These are phyloP conservation scores for Byssochlamys sp. DNA, from an alignment of 2,329 filamentous ascomycete species.

Conservation along the genomic window DNA sequence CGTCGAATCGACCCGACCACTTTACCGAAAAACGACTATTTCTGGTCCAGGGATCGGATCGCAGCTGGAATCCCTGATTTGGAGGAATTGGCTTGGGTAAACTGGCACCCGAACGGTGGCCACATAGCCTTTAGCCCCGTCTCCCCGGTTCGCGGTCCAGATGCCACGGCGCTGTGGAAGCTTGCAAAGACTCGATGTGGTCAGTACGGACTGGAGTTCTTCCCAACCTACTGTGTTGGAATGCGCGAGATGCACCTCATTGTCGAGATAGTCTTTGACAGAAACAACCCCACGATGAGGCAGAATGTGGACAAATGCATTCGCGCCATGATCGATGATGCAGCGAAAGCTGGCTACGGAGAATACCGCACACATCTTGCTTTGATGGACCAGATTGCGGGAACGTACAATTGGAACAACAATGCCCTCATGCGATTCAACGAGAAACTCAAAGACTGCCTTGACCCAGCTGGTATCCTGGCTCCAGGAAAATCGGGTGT, in stretches of 20 bases:
- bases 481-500: conserved; percentile 40
- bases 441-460: conserved; percentile 37
- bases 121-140: conserved; percentile 40
- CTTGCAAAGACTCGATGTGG: conserved; percentile 25
- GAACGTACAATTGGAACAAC: conserved; percentile 36
- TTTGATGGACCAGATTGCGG: conserved; percentile 23
- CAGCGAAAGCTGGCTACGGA: conserved; percentile 4
- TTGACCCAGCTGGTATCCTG: conserved; percentile 42
- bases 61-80: conserved; percentile 29
- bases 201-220: conserved; percentile 32
- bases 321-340: conserved; percentile 4
- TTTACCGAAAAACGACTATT: conserved; percentile 22
- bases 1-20: conserved; percentile 28
- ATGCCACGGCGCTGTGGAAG: conserved; percentile 31
- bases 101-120: conserved; percentile 37
- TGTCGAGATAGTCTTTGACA: conserved; percentile 7
- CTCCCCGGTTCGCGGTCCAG: conserved; percentile 34
- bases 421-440: conserved; percentile 36
- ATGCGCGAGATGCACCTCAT: conserved; percentile 37
- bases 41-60: conserved; percentile 20
- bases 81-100: conserved; percentile 34
- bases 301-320: conserved; percentile 4
- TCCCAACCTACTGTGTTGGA: conserved; percentile 33
- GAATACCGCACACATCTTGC: conserved; percentile 6
- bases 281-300: conserved; percentile 3